These are phyloP conservation scores for Russula sp. DNA, from an alignment of 768 basidiomycete species.

Conservation along the genomic window DNA sequence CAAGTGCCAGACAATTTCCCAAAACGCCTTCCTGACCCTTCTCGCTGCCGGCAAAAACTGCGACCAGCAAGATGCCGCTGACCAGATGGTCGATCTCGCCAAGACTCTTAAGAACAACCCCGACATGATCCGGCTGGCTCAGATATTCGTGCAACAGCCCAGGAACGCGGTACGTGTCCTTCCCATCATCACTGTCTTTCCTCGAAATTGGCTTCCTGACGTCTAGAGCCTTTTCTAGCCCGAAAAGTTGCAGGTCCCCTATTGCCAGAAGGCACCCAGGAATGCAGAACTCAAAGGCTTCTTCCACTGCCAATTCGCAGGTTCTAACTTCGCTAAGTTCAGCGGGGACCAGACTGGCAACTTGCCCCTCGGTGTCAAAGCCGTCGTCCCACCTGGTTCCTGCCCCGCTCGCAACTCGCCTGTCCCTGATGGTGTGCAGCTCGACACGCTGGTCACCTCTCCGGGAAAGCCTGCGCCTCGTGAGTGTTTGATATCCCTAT, in stretches of 20 bases:
- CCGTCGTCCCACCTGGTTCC: constrained; percentile 43
- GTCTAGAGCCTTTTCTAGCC: constrained; percentile 29
- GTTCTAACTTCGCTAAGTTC: constrained; percentile 41
- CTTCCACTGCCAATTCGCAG: constrained; percentile 52
- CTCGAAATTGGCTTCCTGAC: neutral
- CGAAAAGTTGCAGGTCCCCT: constrained; percentile 39
- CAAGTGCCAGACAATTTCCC: constrained; percentile 51
- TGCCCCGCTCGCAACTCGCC: constrained; percentile 45
- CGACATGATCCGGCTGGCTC: constrained; percentile 45
- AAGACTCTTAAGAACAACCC: constrained; percentile 39
- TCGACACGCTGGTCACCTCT: constrained; percentile 34
- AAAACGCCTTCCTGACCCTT: constrained; percentile 51
- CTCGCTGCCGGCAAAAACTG: constrained; percentile 41
- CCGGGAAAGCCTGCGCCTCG: constrained; percentile 28
- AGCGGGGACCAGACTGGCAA: constrained; percentile 44
- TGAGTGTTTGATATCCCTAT: neutral
- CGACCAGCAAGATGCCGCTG: constrained; percentile 45
- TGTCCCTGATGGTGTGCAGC: constrained; percentile 44
- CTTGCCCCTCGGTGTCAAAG: constrained; percentile 43
- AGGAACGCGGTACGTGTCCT: constrained; percentile 43
- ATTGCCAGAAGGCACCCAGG: constrained; percentile 46
- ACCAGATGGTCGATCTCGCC: constrained; percentile 45
- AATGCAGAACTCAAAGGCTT: constrained; percentile 49
- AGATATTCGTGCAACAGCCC: constrained; percentile 52
- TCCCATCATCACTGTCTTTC: neutral